Evolutionary conservation across 2,329 filamentous ascomycete species (phyloP).

Genomic region (Talaromyces albobiverticillius): DNA sequence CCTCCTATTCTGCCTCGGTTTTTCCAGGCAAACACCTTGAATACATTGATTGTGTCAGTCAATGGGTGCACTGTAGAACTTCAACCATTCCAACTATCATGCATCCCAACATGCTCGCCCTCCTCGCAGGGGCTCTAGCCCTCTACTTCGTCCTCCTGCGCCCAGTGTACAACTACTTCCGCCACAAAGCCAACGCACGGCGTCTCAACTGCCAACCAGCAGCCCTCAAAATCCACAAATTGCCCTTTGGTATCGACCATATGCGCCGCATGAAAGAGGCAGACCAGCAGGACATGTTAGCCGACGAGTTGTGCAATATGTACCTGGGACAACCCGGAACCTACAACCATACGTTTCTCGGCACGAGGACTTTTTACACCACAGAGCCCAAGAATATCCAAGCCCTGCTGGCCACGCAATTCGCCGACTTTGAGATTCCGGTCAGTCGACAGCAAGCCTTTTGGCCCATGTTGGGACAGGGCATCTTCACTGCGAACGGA

Average conservation of each 20-base stretch:
- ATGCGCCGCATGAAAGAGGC: constrained; percentile 1
- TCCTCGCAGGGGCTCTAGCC: not conserved
- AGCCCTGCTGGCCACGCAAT: constrained; percentile 78
- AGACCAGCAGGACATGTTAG: not conserved
- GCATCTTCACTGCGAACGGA: constrained; percentile 72
- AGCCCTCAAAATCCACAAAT: constrained; percentile 1
- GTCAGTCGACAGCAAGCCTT: constrained; percentile 65
- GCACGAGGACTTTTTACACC: constrained; percentile 25
- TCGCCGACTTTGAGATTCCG: constrained; percentile 79
- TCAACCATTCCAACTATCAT: no score
- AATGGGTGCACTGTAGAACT: no score
- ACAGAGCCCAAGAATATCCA: constrained; percentile 66
- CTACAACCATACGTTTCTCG: no score
- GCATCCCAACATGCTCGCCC: not conserved
- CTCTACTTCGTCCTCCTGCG: constrained; percentile 1
- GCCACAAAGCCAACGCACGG: not conserved
- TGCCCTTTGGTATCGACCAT: constrained; percentile 8
- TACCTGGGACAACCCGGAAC: constrained; percentile 5
- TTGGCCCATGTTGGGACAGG: constrained; percentile 19
- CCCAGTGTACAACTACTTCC: constrained; percentile 4
- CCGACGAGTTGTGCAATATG: not conserved
- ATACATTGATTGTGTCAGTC: no score
- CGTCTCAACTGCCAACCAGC: constrained; percentile 1
- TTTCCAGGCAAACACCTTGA: no score
- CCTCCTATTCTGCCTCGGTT: no score